phyloP scores from a whole-genome alignment of 805 yeast genomes.

The Starmera quercuum region DNA sequence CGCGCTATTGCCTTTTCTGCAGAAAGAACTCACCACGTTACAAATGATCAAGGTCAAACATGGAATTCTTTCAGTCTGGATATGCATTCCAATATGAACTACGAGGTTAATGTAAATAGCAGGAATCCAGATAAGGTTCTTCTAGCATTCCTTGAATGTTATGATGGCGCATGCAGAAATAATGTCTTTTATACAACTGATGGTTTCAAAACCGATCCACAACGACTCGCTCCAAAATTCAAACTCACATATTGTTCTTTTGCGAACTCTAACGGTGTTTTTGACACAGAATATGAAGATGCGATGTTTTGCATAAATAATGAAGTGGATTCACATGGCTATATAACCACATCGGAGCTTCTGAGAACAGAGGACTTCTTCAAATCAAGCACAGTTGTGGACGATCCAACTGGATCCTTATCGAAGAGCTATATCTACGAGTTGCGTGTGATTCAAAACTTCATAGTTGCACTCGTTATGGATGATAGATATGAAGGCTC shows the following conservation, averaged over 20 bases:
- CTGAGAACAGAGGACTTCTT: constrained; percentile 39
- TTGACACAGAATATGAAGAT: constrained; percentile 19
- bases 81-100: constrained; percentile 13
- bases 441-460: constrained; percentile 22
- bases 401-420: constrained; percentile 24
- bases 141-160: constrained; percentile 23
- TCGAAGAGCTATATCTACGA: constrained; percentile 24
- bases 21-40: constrained; percentile 26
- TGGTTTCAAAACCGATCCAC: constrained; percentile 30
- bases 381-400: constrained; percentile 20
- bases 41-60: constrained; percentile 32
- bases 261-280: constrained; percentile 17
- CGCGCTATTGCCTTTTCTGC: constrained; percentile 33
- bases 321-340: constrained; percentile 31
- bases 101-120: constrained; percentile 29
- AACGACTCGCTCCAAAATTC: constrained; percentile 13
- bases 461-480: constrained; percentile 26
- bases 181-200: constrained; percentile 36
- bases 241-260: constrained; percentile 26
- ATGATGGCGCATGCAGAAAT: constrained; percentile 23
- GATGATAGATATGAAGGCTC: constrained; percentile 10
- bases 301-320: constrained; percentile 34
- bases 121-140: constrained; percentile 29
- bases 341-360: constrained; percentile 20
- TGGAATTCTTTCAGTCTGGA: constrained; percentile 30